phyloP scores from a whole-genome alignment of 2,329 filamentous ascomycete genomes.

The Aureobasidium mangrovei region DNA sequence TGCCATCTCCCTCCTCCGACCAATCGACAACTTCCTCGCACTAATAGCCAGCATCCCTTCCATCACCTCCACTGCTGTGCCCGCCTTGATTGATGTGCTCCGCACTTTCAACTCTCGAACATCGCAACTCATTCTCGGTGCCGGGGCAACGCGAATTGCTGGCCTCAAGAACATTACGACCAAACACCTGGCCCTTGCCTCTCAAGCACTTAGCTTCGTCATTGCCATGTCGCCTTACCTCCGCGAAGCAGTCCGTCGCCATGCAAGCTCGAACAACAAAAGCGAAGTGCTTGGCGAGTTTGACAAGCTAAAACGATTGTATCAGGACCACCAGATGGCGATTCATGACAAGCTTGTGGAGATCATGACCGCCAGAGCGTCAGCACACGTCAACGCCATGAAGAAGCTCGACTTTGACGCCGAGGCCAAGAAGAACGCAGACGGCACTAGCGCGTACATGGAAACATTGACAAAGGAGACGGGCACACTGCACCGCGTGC shows the following conservation, averaged over 20 bases:
- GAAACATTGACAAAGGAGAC: constrained; percentile 83
- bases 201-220: constrained; percentile 80
- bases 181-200: constrained; percentile 85
- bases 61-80: constrained; percentile 75
- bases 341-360: constrained; percentile 91
- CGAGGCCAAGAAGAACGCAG: constrained; percentile 30
- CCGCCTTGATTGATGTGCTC: constrained; percentile 72
- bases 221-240: constrained; percentile 81
- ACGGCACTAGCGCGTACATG: constrained; percentile 58
- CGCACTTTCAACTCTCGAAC: constrained; percentile 93
- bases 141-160: constrained; percentile 79
- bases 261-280: constrained; percentile 40
- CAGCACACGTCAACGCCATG: constrained; percentile 65
- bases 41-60: constrained; percentile 79
- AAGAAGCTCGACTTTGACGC: constrained; percentile 66
- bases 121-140: constrained; percentile 91
- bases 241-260: constrained; percentile 80
- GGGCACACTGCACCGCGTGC: constrained; percentile 69
- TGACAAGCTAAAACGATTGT: constrained; percentile 73
- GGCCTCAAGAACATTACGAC: constrained; percentile 95
- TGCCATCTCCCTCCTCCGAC: constrained; percentile 69
- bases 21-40: constrained; percentile 73
- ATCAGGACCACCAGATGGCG: constrained; percentile 81
- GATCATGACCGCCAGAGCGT: constrained; percentile 75
- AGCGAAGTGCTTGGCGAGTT: constrained; percentile 59